phyloP scores from a whole-genome alignment of 345 rosid species.

The Eucalyptus polybractea region DNA sequence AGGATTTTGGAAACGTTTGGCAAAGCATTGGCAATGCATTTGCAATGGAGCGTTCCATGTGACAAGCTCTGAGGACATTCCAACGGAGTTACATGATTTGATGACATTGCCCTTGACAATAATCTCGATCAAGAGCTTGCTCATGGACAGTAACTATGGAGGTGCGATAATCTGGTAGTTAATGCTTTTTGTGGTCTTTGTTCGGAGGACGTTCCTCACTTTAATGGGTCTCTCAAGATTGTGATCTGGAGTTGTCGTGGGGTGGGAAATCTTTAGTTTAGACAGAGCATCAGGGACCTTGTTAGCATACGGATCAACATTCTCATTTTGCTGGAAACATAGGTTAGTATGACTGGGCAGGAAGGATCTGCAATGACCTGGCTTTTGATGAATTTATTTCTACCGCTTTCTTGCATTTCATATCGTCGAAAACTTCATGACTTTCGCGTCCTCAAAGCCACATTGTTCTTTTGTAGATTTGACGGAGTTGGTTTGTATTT shows the following conservation, averaged over 20 bases:
- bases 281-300: not conserved
- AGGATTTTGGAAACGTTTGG: not conserved
- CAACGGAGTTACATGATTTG: not conserved
- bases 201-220: not conserved
- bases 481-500: not conserved
- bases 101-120: not conserved
- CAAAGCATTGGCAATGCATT: not conserved
- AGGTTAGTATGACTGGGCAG: not conserved
- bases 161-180: not conserved
- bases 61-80: not conserved
- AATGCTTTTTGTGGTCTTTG: not conserved
- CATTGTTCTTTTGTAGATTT: not conserved
- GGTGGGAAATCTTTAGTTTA: not conserved
- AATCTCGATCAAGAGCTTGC: not conserved
- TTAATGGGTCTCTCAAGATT: not conserved
- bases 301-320: not conserved
- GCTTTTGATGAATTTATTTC: not conserved
- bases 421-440: not conserved
- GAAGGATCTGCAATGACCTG: not conserved
- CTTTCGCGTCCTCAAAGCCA: not conserved
- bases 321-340: not conserved
- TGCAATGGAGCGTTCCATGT: not conserved
- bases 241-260: not conserved
- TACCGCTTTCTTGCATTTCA: not conserved
- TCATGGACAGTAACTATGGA: not conserved